phyloP scores from a whole-genome alignment of 2,329 filamentous ascomycete genomes.

The Bipolaris oryzae region DNA sequence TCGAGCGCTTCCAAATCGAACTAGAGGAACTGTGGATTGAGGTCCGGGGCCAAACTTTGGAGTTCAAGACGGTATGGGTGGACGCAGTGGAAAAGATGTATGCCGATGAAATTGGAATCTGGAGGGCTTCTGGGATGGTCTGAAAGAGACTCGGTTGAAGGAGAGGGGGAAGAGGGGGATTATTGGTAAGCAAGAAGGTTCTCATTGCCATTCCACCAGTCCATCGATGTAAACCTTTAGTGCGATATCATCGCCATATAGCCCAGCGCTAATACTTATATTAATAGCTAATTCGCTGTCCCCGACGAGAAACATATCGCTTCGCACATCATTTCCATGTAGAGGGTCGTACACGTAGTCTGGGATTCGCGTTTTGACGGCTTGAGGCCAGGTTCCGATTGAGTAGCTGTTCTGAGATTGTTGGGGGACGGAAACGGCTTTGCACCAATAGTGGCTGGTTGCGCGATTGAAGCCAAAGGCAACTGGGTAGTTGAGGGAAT shows the following conservation, averaged over 20 bases:
- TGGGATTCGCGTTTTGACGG: conserved; percentile 21
- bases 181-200: neutral
- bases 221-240: conserved; percentile 32
- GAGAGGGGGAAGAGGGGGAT: neutral
- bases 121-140: neutral
- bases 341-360: conserved; percentile 22
- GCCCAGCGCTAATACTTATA: conserved; percentile 25
- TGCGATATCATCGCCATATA: conserved; percentile 28
- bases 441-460: conserved; percentile 35
- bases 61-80: neutral
- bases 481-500: conserved; percentile 27
- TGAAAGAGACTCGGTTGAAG: neutral
- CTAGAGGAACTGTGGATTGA: neutral
- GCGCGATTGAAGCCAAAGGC: conserved; percentile 29
- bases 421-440: conserved; percentile 16
- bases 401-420: conserved; percentile 15
- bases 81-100: neutral
- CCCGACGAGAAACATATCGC: conserved; percentile 28
- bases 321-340: conserved; percentile 20
- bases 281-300: conserved; percentile 25
- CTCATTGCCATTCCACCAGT: conserved; percentile 23
- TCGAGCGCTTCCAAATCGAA: neutral
- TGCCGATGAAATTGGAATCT: neutral
- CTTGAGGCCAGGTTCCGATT: conserved; percentile 20
- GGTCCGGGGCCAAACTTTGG: neutral